Evolutionary conservation across 495 filamentous ascomycete species (phyloP), one percentile per base, ranked within the genome.

Genomic region (Aeminium ludgeri): DNA sequence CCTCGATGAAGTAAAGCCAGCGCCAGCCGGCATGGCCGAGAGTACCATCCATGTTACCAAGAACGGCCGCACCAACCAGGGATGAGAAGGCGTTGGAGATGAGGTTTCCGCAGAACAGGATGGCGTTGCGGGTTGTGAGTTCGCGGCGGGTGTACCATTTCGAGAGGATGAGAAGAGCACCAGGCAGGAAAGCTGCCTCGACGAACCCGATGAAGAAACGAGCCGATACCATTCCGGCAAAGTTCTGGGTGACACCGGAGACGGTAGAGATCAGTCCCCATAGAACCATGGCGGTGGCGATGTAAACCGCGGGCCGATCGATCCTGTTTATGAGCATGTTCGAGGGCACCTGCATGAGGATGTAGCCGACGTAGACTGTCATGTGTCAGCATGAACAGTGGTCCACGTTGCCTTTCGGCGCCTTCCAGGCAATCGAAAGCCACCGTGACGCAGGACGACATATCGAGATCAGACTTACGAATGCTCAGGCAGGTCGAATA

Each of bases 1-100:
- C 82, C 55, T 86, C 81, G 39, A 87, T 80, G 46, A 86, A 78
- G 67, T 82, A 85, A 13, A 85, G 59, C 79, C 79, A 84, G 34
- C 66, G 67, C 50, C 50, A 44, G 38, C 35, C 31, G 11, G 23
- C 29, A 10, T 36, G 15, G 20, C 40, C 33, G 16, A 36, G 29
- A 1, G 10, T 10, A 8, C 46, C 43, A 32, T 59, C 55, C 46
- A 61, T 46, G 17, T 55, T 51, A 17, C 35, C 40, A 4, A 62
- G 54, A 6, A 54, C 59, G 17, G 54, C 52, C 12, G 59, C 55
- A 20, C 56, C 54, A 20, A 63, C 53, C 3, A 62, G 45, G 6
- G 56, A 55, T 13, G 48, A 48, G 30, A 62, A 63, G 2, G 59
- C 59, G 10, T 58, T 58, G 6, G 51, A 55, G 7, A 62, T 38